Evolutionary conservation across 805 yeast genomes (phyloP).

Genomic region (Saturnispora dispora): DNA sequence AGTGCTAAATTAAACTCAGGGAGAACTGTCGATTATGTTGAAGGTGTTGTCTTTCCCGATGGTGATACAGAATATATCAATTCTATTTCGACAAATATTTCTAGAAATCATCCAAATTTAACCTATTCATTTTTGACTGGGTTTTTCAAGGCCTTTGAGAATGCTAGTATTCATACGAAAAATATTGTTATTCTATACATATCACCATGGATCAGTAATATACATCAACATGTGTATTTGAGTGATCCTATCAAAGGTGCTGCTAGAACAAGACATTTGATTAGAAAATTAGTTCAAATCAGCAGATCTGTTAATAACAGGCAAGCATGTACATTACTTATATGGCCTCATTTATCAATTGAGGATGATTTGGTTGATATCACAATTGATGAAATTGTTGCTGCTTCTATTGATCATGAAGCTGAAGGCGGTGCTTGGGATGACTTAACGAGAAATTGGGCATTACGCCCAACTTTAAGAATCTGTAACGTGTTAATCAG

Average conservation of each 20-base stretch:
- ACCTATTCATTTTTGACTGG: constrained; percentile 47
- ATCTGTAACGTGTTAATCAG: constrained; percentile 56
- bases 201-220: constrained; percentile 68
- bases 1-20: constrained; percentile 56
- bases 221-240: constrained; percentile 47
- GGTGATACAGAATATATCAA: constrained; percentile 55
- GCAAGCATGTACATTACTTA: constrained; percentile 44
- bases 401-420: constrained; percentile 65
- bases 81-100: constrained; percentile 46
- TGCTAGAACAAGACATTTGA: constrained; percentile 48
- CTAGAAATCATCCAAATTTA: constrained; percentile 46
- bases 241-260: constrained; percentile 50
- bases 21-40: constrained; percentile 42
- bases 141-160: constrained; percentile 43
- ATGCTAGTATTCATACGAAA: constrained; percentile 27
- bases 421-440: constrained; percentile 69
- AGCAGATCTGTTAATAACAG: constrained; percentile 43
- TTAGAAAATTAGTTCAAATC: constrained; percentile 52
- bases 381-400: constrained; percentile 64
- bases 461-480: constrained; percentile 61
- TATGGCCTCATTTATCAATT: constrained; percentile 60
- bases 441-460: constrained; percentile 50
- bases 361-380: constrained; percentile 51
- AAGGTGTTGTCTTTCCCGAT: constrained; percentile 58
- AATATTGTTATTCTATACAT: constrained; percentile 41